Percentiles rank a stretch among this genome's conserved stretches.
These are phyloP conservation scores for Dactylellina sp. DNA, from an alignment of 2,329 filamentous ascomycete species.

Conservation along the genomic window DNA sequence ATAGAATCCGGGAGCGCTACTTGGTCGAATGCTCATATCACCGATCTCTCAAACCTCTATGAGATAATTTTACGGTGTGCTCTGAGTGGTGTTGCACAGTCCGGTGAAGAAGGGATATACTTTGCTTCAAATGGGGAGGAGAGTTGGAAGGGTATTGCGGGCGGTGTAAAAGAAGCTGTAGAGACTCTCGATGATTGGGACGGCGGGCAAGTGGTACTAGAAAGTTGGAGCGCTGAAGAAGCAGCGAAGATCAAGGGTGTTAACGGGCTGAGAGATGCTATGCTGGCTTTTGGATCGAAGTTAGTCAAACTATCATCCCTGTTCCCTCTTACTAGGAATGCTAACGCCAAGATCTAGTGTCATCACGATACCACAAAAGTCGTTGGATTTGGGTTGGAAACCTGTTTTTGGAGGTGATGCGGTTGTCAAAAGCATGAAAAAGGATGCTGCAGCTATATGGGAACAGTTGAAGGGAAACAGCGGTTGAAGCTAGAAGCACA, in stretches of 20 bases:
- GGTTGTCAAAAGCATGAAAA: constrained; percentile 35
- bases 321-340: not conserved
- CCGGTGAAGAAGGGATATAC: constrained; percentile 35
- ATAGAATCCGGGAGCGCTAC: constrained; percentile 34
- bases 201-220: constrained; percentile 15
- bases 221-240: constrained; percentile 37
- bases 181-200: constrained; percentile 37
- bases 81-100: constrained; percentile 31
- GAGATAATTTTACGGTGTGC: constrained; percentile 39
- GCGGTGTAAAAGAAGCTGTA: constrained; percentile 33
- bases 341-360: constrained; percentile 21
- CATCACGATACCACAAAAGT: constrained; percentile 32
- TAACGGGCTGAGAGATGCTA: constrained; percentile 30
- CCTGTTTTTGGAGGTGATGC: constrained; percentile 37
- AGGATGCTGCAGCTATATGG: constrained; percentile 30
- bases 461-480: constrained; percentile 5
- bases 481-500: too few species aligned
- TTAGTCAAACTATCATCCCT: not conserved
- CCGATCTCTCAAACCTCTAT: constrained; percentile 35
- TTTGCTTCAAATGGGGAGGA: constrained; percentile 46
- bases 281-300: constrained; percentile 44
- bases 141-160: constrained; percentile 40
- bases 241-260: constrained; percentile 23
- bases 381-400: constrained; percentile 35
- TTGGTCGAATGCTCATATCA: constrained; percentile 50